These are phyloP conservation scores for Leccinum subrobustum DNA, from an alignment of 1,284 basidiomycete genomes.

Conservation along the genomic window DNA sequence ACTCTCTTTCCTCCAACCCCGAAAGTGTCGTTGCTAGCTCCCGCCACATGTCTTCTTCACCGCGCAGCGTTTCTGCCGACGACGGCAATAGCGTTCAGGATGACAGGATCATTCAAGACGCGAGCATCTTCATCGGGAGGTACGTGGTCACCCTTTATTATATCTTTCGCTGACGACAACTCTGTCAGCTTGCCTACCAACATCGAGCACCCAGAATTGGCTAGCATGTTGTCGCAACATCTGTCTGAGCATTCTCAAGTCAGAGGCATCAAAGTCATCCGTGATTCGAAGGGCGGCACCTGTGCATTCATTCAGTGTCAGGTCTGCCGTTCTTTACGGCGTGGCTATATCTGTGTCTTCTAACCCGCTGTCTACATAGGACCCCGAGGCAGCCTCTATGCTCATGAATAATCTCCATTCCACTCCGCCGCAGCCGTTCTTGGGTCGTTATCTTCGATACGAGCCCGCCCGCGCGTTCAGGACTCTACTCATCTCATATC, in stretches of 20 bases:
- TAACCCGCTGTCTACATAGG: slow-evolving; percentile 38
- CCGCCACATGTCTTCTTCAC: slow-evolving; percentile 18
- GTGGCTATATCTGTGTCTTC: slow-evolving; percentile 5
- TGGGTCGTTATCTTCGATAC: slow-evolving; percentile 69
- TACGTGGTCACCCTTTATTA: slow-evolving; percentile 27
- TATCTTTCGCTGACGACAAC: slow-evolving; percentile 11
- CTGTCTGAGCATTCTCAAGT: slow-evolving; percentile 60
- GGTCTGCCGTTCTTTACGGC: slow-evolving; percentile 39
- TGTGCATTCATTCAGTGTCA: slow-evolving; percentile 83
- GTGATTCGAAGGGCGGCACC: slow-evolving; percentile 69
- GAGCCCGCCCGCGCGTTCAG: slow-evolving; percentile 77
- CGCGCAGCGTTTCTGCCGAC: slow-evolving; percentile 19
- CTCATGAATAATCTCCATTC: slow-evolving; percentile 61
- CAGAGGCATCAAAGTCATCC: slow-evolving; percentile 70
- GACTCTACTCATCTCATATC: slow-evolving; percentile 70
- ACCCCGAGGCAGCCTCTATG: slow-evolving; percentile 52
- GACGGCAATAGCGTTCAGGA: slow-evolving; percentile 40
- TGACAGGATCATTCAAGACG: slow-evolving; percentile 62
- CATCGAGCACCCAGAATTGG: slow-evolving; percentile 61
- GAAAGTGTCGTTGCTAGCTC: slow-evolving; percentile 16
- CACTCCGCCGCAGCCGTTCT: slow-evolving; percentile 54
- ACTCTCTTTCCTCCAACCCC: slow-evolving; percentile 25
- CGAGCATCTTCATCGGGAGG: slow-evolving; percentile 82
- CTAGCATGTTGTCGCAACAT: slow-evolving; percentile 57
- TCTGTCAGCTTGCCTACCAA: slow-evolving; percentile 62